Conservation (phyloP, 495 filamentous ascomycete genomes). For the Paragyromitra xinjiangensis region DNA sequence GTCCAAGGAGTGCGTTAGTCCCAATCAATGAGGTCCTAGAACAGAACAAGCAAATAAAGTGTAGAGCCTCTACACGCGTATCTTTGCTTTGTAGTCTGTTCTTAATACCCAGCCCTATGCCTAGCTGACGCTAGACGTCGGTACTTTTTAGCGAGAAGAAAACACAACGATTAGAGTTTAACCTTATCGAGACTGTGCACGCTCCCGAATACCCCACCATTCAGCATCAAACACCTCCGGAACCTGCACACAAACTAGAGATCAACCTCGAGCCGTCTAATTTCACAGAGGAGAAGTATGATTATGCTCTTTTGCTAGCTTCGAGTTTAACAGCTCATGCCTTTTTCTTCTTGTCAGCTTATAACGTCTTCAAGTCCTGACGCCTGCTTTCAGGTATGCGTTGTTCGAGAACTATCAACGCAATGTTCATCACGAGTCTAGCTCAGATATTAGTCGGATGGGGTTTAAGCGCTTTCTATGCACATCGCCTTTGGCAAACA, state of each 20-base stretch:
- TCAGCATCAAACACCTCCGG: conserved; percentile 63
- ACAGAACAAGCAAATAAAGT: background rate
- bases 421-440: conserved; percentile 77
- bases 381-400: conserved; percentile 60
- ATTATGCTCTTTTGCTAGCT: background rate
- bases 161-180: conserved; percentile 75
- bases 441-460: conserved; percentile 69
- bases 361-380: conserved; percentile 22
- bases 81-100: conserved; percentile 22
- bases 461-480: conserved; percentile 89
- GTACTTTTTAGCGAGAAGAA: conserved; percentile 66
- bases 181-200: conserved; percentile 76
- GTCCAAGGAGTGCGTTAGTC: conserved; percentile 70
- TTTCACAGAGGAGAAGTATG: conserved; percentile 87
- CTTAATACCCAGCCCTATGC: conserved; percentile 35
- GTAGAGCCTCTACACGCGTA: conserved; percentile 14
- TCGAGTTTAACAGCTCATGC: background rate
- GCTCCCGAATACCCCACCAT: conserved; percentile 70
- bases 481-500: conserved; percentile 73
- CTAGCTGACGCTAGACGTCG: conserved; percentile 58
- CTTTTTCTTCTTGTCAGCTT: background rate
- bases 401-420: conserved; percentile 89
- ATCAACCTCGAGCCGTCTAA: conserved; percentile 81
- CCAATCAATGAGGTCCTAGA: background rate
- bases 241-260: conserved; percentile 80